phyloP scores from a whole-genome alignment of 306 rosid genomes.

The Biancaea sappan region DNA sequence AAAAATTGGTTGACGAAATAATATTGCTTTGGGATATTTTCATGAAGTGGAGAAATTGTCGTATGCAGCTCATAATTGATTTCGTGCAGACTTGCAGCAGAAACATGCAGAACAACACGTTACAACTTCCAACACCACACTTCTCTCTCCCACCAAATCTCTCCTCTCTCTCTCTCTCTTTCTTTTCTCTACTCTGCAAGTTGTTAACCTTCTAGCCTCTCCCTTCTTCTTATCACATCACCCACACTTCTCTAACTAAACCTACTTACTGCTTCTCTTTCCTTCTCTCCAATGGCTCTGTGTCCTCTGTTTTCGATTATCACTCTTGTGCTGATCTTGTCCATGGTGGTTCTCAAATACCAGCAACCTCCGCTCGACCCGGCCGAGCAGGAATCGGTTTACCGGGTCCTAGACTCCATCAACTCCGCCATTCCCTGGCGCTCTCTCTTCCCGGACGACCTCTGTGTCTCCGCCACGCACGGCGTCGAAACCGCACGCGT shows the following conservation, averaged over 20 bases:
- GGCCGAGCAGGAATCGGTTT: conserved; percentile 53
- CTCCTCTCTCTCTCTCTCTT: too few relatives aligned
- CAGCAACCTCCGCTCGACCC: conserved; percentile 51
- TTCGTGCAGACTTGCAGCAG: too few relatives aligned
- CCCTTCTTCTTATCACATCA: too few relatives aligned
- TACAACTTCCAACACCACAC: too few relatives aligned
- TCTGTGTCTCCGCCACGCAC: conserved; percentile 66
- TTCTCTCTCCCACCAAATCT: too few relatives aligned
- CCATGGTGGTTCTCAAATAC: conserved; percentile 28
- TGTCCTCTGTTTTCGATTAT: not conserved
- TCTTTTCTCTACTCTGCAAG: conserved; percentile 5
- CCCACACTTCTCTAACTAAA: not conserved
- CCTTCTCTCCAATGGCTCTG: conserved; percentile 40
- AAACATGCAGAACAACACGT: too few relatives aligned
- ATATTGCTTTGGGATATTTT: too few relatives aligned
- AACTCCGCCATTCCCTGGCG: conserved; percentile 74
- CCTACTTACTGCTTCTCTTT: not conserved
- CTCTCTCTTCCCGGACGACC: conserved; percentile 58
- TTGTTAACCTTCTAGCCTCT: not conserved
- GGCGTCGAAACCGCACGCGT: conserved; percentile 53
- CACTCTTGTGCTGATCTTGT: conserved; percentile 22
- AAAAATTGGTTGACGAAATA: too few relatives aligned
- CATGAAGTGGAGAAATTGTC: too few relatives aligned
- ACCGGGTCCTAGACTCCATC: conserved; percentile 56
- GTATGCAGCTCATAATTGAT: too few relatives aligned